phyloP scores from a whole-genome alignment of 2,329 filamentous ascomycete genomes.

The Amphichorda felina region DNA sequence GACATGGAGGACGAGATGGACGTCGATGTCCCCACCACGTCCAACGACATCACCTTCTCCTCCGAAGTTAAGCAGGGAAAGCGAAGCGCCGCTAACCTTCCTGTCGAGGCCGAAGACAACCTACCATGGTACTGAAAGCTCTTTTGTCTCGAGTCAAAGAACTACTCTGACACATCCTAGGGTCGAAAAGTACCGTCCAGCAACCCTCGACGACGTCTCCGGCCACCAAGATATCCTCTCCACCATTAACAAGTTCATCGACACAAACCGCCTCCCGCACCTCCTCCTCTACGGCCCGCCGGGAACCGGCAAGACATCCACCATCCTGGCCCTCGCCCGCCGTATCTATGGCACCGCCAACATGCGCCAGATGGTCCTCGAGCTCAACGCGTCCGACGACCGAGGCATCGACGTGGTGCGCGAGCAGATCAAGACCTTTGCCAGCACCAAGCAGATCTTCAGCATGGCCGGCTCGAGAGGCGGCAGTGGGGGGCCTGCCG shows the following conservation, averaged over 20 bases:
- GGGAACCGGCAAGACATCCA: constrained; percentile 95
- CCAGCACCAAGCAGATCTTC: constrained; percentile 96
- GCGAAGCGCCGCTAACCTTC: constrained; percentile 81
- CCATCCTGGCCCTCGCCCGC: constrained; percentile 82
- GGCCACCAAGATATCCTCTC: constrained; percentile 95
- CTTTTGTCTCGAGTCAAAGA: too few relatives aligned
- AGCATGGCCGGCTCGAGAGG: constrained; percentile 43
- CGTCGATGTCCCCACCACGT: constrained; percentile 35
- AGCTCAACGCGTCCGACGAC: constrained; percentile 95
- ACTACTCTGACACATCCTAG: constrained; percentile 28
- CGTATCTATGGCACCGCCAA: constrained; percentile 87
- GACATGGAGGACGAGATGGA: constrained; percentile 52
- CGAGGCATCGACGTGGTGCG: constrained; percentile 95
- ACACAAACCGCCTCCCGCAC: constrained; percentile 87
- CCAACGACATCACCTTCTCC: constrained; percentile 51
- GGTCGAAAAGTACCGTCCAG: constrained; percentile 95
- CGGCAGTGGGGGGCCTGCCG: constrained; percentile 32
- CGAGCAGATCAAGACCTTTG: constrained; percentile 99
- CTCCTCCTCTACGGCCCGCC: constrained; percentile 94
- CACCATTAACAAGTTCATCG: constrained; percentile 96
- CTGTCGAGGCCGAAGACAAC: constrained; percentile 86
- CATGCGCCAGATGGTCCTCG: constrained; percentile 96
- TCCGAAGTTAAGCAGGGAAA: constrained; percentile 79
- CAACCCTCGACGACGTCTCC: constrained; percentile 81
- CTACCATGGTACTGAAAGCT: constrained; percentile 61